Conservation (phyloP, 768 basidiomycete genomes). For the Asterophora parasitica region DNA sequence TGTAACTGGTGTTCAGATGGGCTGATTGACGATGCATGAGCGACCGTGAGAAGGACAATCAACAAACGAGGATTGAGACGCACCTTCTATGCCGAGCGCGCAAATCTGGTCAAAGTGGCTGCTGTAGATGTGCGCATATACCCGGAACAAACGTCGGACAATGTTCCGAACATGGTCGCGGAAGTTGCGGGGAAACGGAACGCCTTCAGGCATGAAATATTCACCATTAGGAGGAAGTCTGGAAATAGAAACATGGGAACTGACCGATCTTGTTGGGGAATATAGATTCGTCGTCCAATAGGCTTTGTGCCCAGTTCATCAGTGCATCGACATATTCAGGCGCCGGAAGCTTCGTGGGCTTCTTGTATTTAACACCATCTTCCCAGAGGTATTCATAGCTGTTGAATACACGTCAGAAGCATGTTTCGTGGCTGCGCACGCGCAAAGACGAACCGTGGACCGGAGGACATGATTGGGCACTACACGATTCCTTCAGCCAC, state of each 20-base stretch:
- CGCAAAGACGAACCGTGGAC: slow-evolving; percentile 62
- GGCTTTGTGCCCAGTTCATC: slow-evolving; percentile 96
- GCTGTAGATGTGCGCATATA: slow-evolving; percentile 98
- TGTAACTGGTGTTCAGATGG: slow-evolving; percentile 96
- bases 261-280: slow-evolving; percentile 95
- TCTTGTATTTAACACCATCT: slow-evolving; percentile 81
- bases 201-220: slow-evolving; percentile 43
- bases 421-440: not conserved
- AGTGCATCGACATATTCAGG: slow-evolving; percentile 96
- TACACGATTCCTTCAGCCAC: no score
- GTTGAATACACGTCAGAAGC: slow-evolving; percentile 3
- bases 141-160: slow-evolving; percentile 86
- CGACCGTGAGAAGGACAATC: not conserved
- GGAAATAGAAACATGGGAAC: slow-evolving; percentile 4
- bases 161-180: slow-evolving; percentile 89
- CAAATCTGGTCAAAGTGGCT: slow-evolving; percentile 99
- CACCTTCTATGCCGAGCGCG: slow-evolving; percentile 96
- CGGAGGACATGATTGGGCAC: slow-evolving; percentile 97
- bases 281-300: slow-evolving; percentile 86
- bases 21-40: slow-evolving; percentile 42
- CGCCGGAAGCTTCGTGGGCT: slow-evolving; percentile 89
- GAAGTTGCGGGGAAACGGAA: slow-evolving; percentile 88
- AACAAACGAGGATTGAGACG: slow-evolving; percentile 15
- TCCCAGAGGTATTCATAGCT: slow-evolving; percentile 97
- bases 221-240: not conserved